Evolutionary conservation across 257 asterid genomes (phyloP).

Genomic region (Leonotis leonurus): DNA sequence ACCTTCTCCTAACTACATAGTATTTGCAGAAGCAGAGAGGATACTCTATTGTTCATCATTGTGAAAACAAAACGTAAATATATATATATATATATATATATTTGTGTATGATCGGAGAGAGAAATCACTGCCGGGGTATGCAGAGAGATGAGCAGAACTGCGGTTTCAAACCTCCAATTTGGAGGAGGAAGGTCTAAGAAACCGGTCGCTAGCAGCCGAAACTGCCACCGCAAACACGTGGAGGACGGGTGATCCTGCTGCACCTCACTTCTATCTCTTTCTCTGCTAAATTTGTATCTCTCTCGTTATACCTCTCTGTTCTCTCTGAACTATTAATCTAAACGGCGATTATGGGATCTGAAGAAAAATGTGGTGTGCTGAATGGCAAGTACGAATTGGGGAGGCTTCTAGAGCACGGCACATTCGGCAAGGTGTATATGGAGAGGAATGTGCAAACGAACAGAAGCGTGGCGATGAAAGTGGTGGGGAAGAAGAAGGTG

Average conservation of each 20-base stretch:
- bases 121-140: conserved; percentile 48
- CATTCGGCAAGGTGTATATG: conserved; percentile 50
- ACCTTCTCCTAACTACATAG: no score
- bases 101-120: not conserved
- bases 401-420: conserved; percentile 42
- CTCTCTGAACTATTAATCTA: not conserved
- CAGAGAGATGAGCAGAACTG: conserved; percentile 59
- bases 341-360: conserved; percentile 16
- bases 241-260: conserved; percentile 61
- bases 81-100: not conserved
- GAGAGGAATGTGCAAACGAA: conserved; percentile 33
- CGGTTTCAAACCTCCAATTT: conserved; percentile 36
- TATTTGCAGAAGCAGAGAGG: no score
- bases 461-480: conserved; percentile 45
- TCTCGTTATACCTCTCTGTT: not conserved
- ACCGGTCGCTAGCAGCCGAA: conserved; percentile 46
- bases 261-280: not conserved
- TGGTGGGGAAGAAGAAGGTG: conserved; percentile 42
- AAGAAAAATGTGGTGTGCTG: conserved; percentile 28
- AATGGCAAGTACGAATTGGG: conserved; percentile 42
- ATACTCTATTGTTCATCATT: not conserved
- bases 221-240: conserved; percentile 82
- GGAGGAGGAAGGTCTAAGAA: conserved; percentile 30
- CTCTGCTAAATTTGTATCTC: not conserved
- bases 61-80: not conserved